phyloP scores from a whole-genome alignment of 225 moss, liverwort and hornwort genomes.

The Polytrichum commune region DNA sequence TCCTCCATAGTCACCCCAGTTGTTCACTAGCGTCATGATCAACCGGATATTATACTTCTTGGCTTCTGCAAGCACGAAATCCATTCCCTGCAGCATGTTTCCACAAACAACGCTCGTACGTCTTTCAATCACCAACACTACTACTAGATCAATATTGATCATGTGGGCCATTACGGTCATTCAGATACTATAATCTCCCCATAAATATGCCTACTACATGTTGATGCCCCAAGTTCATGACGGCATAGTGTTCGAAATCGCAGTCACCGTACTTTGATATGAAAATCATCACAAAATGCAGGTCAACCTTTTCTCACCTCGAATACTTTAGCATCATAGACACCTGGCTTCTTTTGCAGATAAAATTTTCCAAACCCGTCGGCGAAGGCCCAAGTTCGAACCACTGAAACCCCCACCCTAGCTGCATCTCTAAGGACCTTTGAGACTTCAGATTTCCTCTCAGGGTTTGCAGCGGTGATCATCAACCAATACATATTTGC shows the following conservation, averaged over 20 bases:
- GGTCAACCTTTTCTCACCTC: constrained; percentile 26
- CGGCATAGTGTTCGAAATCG: too few species aligned
- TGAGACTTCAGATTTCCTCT: constrained; percentile 29
- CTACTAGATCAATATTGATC: not conserved
- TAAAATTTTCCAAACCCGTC: constrained; percentile 41
- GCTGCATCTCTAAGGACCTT: constrained; percentile 46
- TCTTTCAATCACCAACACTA: not conserved
- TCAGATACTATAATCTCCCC: not conserved
- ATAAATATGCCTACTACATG: not conserved
- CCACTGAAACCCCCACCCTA: constrained; percentile 51
- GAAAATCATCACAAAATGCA: too few species aligned
- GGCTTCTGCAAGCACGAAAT: constrained; percentile 50
- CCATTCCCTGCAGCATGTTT: constrained; percentile 39
- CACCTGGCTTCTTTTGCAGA: constrained; percentile 54
- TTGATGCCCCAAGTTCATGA: too few species aligned
- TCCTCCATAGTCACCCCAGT: constrained; percentile 48
- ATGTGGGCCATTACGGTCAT: not conserved
- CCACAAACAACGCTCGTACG: not conserved
- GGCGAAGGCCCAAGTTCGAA: constrained; percentile 69
- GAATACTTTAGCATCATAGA: constrained; percentile 46
- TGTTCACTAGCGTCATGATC: constrained; percentile 58
- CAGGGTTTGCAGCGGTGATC: constrained; percentile 27
- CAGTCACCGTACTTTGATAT: too few species aligned
- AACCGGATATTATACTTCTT: constrained; percentile 40
- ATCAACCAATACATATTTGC: constrained; percentile 67